Percentiles rank a stretch among this genome's conserved stretches.
phyloP scores from a whole-genome alignment of 306 rosid species.

The Delonix regia region DNA sequence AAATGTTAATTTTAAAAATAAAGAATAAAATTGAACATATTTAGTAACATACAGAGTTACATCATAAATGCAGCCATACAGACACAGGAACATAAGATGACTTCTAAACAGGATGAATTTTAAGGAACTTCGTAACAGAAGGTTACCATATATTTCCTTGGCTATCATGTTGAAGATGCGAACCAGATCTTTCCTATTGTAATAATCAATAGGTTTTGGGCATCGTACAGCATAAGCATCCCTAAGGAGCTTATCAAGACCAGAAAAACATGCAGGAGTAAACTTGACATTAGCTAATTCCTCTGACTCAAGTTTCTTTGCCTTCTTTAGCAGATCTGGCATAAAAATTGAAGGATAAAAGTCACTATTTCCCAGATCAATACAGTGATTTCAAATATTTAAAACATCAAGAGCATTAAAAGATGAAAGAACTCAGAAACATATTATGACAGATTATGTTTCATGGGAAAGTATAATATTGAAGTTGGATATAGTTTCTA shows the following conservation, averaged over 20 bases:
- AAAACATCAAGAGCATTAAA: not conserved
- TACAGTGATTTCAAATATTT: not conserved
- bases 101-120: conserved; percentile 7
- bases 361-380: conserved; percentile 19
- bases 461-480: not conserved
- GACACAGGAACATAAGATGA: conserved; percentile 13
- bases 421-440: not conserved
- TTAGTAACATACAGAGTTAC: not conserved
- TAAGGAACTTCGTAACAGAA: conserved; percentile 18
- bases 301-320: conserved; percentile 34
- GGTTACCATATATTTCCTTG: conserved; percentile 50
- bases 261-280: not conserved
- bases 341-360: conserved; percentile 25
- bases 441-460: not conserved
- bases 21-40: not conserved
- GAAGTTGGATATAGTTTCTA: not conserved
- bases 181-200: conserved; percentile 42
- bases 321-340: conserved; percentile 34
- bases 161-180: conserved; percentile 52
- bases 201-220: conserved; percentile 52
- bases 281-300: conserved; percentile 36
- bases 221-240: conserved; percentile 33
- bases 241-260: conserved; percentile 45
- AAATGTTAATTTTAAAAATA: not conserved
- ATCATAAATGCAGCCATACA: conserved; percentile 10